Evolutionary conservation across 768 basidiomycete genomes (phyloP).

Genomic region (Nidularia sp.): DNA sequence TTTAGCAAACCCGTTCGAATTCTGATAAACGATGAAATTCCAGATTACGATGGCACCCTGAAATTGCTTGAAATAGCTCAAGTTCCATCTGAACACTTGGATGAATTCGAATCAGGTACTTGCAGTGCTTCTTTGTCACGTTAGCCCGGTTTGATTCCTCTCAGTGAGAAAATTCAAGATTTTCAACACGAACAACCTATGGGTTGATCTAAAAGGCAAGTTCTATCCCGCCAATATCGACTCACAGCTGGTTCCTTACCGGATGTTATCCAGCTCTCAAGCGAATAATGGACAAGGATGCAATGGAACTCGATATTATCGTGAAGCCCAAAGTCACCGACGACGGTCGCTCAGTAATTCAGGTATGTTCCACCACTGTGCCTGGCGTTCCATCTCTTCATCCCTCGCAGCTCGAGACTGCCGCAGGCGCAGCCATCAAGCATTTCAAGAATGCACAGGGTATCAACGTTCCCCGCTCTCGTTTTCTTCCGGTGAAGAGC

Average conservation of each 20-base stretch:
- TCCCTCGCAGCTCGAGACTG: constrained; percentile 73
- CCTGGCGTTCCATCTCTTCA: neutral
- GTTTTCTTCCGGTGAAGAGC: constrained; percentile 89
- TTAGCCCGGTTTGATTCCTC: constrained; percentile 35
- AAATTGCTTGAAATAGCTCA: constrained; percentile 81
- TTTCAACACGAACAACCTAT: constrained; percentile 63
- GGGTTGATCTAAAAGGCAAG: neutral
- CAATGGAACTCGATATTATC: constrained; percentile 74
- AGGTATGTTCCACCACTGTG: constrained; percentile 50
- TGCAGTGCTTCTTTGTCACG: constrained; percentile 61
- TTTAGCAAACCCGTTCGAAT: neutral
- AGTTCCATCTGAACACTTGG: constrained; percentile 74
- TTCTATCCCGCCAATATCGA: neutral
- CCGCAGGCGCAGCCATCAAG: constrained; percentile 91
- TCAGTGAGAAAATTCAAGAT: constrained; percentile 70
- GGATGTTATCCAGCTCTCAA: constrained; percentile 46
- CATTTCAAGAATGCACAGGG: constrained; percentile 90
- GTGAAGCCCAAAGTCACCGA: constrained; percentile 68
- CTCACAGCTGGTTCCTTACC: neutral
- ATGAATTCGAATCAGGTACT: constrained; percentile 74
- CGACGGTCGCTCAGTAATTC: constrained; percentile 64
- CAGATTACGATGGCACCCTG: constrained; percentile 69
- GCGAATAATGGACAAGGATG: constrained; percentile 61
- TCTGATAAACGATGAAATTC: neutral
- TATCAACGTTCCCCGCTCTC: constrained; percentile 89